Percentiles rank a stretch among this genome's conserved stretches.
phyloP scores from a whole-genome alignment of 495 filamentous ascomycete species.

The Penicillium psychrofluorescens region DNA sequence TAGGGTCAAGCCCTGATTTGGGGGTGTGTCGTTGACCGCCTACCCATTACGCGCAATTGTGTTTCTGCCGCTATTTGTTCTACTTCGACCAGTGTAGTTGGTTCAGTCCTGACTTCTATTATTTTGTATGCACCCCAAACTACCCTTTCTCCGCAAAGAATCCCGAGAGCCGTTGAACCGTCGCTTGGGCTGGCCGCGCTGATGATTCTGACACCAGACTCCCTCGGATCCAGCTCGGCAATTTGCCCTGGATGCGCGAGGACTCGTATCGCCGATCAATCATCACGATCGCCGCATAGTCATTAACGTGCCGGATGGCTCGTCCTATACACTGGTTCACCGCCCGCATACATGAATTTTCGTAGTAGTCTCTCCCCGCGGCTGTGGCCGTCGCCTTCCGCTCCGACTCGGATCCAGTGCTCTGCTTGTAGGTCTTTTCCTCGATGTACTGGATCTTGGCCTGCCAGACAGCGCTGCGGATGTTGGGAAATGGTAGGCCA shows the following conservation, averaged over 20 bases:
- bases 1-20: conserved; percentile 25
- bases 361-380: conserved; percentile 76
- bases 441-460: conserved; percentile 86
- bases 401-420: conserved; percentile 26
- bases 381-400: conserved; percentile 45
- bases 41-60: not conserved
- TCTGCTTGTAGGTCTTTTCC: conserved; percentile 47
- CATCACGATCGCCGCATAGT: conserved; percentile 87
- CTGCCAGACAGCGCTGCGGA: conserved; percentile 82
- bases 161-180: conserved; percentile 23
- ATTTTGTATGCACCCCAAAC: not conserved
- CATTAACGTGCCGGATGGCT: conserved; percentile 78
- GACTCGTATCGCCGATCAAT: conserved; percentile 70
- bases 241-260: conserved; percentile 62
- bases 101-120: no score
- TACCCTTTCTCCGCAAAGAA: conserved; percentile 24
- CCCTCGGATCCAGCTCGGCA: conserved; percentile 80
- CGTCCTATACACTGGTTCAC: conserved; percentile 95
- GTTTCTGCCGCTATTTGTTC: not conserved
- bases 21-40: not conserved
- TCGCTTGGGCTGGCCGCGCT: conserved; percentile 18
- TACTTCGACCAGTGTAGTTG: not conserved
- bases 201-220: conserved; percentile 21
- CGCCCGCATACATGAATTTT: conserved; percentile 92
- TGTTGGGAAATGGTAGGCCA: conserved; percentile 89